phyloP scores from a whole-genome alignment of 208 protist species.

The Leptomonas pyrrhocoris region DNA sequence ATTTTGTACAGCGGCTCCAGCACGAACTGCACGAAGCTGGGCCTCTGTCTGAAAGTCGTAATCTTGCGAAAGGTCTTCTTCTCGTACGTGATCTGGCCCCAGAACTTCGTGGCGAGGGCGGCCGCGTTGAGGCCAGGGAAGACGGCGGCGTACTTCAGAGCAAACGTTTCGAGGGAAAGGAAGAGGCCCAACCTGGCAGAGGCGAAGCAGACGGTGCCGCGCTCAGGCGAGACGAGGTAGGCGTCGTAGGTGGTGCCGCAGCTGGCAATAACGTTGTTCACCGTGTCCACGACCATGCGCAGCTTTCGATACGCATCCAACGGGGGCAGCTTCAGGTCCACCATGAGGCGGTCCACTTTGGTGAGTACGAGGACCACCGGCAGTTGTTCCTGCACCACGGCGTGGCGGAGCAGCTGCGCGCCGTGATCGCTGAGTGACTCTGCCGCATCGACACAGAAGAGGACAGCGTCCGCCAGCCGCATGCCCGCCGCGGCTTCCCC shows the following conservation, averaged over 20 bases:
- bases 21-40: conserved; percentile 99
- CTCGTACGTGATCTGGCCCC: conserved; percentile 97
- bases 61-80: conserved; percentile 62
- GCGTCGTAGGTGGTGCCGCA: conserved; percentile 37
- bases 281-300: conserved; percentile 93
- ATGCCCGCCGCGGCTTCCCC: conserved; percentile 95
- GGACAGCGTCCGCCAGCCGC: conserved; percentile 94
- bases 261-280: conserved; percentile 93
- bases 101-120: conserved; percentile 94
- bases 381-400: conserved; percentile 77
- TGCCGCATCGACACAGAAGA: conserved; percentile 98
- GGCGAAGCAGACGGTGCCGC: conserved; percentile 94
- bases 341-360: conserved; percentile 98
- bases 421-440: conserved; percentile 94
- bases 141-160: conserved; percentile 91
- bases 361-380: conserved; percentile 95
- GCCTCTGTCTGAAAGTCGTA: conserved; percentile 55
- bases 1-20: conserved; percentile 99
- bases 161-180: conserved; percentile 96
- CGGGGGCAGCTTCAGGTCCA: conserved; percentile 99
- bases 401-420: conserved; percentile 84
- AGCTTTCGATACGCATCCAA: conserved; percentile 98
- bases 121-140: conserved; percentile 60
- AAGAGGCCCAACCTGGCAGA: conserved; percentile 85
- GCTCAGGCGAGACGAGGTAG: conserved; percentile 67